Conservation (phyloP, 2,329 filamentous ascomycete species). For the Nectriaceae sp. region DNA sequence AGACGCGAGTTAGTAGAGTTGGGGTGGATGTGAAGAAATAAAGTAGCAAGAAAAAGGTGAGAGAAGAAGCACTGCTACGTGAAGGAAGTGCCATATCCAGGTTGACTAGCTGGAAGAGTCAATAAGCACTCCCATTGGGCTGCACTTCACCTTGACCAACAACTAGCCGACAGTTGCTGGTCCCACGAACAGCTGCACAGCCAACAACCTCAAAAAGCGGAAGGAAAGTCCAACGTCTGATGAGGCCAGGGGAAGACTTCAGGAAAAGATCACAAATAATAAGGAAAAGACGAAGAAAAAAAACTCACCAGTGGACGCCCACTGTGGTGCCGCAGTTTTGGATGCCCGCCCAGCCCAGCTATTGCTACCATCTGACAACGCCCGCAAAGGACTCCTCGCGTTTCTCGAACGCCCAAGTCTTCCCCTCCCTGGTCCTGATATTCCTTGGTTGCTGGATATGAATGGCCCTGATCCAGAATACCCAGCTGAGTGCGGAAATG, state of each 20-base stretch:
- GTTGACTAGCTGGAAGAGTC: background rate
- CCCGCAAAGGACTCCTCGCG: constrained; percentile 63
- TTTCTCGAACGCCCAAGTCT: constrained; percentile 71
- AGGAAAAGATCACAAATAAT: too few relatives aligned
- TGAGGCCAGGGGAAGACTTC: too few relatives aligned
- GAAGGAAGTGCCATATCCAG: background rate
- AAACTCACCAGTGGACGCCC: constrained; percentile 50
- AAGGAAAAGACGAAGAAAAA: background rate
- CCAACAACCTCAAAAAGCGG: too few relatives aligned
- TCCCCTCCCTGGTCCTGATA: constrained; percentile 83
- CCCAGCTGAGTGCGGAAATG: constrained; percentile 26
- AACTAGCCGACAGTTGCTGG: too few relatives aligned
- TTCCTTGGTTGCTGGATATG: constrained; percentile 55
- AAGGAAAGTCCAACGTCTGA: too few relatives aligned
- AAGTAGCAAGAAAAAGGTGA: background rate
- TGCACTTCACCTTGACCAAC: too few relatives aligned
- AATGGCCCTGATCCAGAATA: constrained; percentile 48
- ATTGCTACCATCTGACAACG: constrained; percentile 59
- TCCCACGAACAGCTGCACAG: too few relatives aligned
- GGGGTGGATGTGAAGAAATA: background rate
- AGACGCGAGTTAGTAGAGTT: constrained; percentile 9
- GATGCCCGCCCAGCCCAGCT: constrained; percentile 54
- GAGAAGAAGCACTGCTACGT: too few relatives aligned
- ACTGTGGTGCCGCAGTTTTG: constrained; percentile 47
- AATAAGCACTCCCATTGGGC: too few relatives aligned